A percentile compares a stretch with the other conserved stretches of the same genome.
Evolutionary conservation across 257 asterid species (phyloP).

Genomic region (Eustoma russellianum): DNA sequence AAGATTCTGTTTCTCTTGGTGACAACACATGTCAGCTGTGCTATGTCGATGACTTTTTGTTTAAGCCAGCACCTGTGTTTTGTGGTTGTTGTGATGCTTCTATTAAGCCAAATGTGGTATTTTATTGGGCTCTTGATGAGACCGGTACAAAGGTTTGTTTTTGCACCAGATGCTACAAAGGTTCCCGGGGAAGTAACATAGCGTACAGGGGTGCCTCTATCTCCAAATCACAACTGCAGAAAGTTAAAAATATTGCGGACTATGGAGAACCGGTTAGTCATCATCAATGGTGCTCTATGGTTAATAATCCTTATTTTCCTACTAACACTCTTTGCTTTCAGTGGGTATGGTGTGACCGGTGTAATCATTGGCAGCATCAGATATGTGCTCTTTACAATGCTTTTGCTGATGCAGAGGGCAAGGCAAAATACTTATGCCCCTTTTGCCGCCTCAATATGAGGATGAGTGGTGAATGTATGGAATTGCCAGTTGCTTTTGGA

Average conservation of each 20-base stretch:
- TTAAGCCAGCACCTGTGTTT: slow-evolving; percentile 32
- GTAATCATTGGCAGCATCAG: slow-evolving; percentile 70
- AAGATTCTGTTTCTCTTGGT: slow-evolving; percentile 9
- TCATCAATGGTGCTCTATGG: slow-evolving; percentile 3
- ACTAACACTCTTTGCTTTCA: slow-evolving; percentile 21
- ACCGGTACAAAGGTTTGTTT: slow-evolving; percentile 23
- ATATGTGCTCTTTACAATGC: slow-evolving; percentile 62
- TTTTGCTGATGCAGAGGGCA: slow-evolving; percentile 36
- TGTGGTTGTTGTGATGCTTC: slow-evolving; percentile 37
- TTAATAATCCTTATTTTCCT: slow-evolving; percentile 4
- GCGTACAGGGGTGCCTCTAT: slow-evolving; percentile 34
- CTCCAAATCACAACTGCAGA: slow-evolving; percentile 34
- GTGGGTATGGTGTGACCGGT: slow-evolving; percentile 76
- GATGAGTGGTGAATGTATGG: slow-evolving; percentile 21
- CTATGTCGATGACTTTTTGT: slow-evolving; percentile 22
- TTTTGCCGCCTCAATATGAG: slow-evolving; percentile 44
- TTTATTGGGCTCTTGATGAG: slow-evolving; percentile 32
- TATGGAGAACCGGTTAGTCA: slow-evolving; percentile 44
- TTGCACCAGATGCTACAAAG: slow-evolving; percentile 42
- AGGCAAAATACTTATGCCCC: slow-evolving; percentile 44
- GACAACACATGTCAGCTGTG: slow-evolving; percentile 55
- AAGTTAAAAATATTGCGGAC: slow-evolving; percentile 32
- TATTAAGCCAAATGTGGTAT: slow-evolving; percentile 34
- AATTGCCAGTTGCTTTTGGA: slow-evolving; percentile 27
- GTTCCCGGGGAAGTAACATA: slow-evolving; percentile 34